These are phyloP conservation scores for Bruguiera parviflora DNA, from an alignment of 345 rosid species.

Conservation along the genomic window DNA sequence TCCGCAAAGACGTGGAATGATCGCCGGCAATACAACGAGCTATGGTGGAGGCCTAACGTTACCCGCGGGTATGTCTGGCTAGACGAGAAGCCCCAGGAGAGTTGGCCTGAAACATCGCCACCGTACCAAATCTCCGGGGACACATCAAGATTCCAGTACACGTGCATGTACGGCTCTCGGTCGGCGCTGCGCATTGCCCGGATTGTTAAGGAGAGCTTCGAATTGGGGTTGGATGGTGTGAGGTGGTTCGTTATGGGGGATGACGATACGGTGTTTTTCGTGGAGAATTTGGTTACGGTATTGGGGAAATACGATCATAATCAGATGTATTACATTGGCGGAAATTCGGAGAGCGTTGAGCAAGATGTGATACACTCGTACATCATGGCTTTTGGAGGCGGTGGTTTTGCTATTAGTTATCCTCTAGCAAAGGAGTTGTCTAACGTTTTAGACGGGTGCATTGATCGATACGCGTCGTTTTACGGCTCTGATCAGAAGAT, in stretches of 20 bases:
- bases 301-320: slow-evolving; percentile 71
- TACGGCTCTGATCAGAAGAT: slow-evolving; percentile 90
- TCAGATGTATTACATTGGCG: slow-evolving; percentile 87
- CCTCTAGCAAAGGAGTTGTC: slow-evolving; percentile 71
- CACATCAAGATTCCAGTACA: slow-evolving; percentile 64
- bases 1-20: slow-evolving; percentile 70
- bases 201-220: slow-evolving; percentile 77
- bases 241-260: slow-evolving; percentile 97
- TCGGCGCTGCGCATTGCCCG: slow-evolving; percentile 74
- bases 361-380: slow-evolving; percentile 80
- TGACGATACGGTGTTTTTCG: slow-evolving; percentile 81
- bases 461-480: slow-evolving; percentile 59
- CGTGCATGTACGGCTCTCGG: slow-evolving; percentile 63
- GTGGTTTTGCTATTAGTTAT: slow-evolving; percentile 79
- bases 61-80: slow-evolving; percentile 87
- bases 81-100: slow-evolving; percentile 47
- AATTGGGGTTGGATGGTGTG: slow-evolving; percentile 57
- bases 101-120: slow-evolving; percentile 55
- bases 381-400: slow-evolving; percentile 85
- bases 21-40: slow-evolving; percentile 57
- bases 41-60: slow-evolving; percentile 75
- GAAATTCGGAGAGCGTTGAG: slow-evolving; percentile 79
- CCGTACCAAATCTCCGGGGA: slow-evolving; percentile 58
- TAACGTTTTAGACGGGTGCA: slow-evolving; percentile 72
- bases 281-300: slow-evolving; percentile 65